phyloP scores from a whole-genome alignment of 495 filamentous ascomycete genomes.

The Penicillium diatomitis region DNA sequence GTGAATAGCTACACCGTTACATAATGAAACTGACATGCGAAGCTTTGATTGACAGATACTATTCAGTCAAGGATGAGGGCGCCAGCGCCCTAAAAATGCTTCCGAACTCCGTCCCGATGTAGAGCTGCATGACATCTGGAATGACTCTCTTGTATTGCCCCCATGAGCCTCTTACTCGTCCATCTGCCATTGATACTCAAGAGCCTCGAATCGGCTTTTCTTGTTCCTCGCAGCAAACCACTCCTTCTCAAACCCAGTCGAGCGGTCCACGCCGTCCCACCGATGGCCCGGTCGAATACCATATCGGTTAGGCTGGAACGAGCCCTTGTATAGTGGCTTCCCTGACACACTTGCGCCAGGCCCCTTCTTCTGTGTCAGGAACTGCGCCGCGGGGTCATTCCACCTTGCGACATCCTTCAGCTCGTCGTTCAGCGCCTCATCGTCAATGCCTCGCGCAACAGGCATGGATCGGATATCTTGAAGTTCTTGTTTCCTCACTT shows the following conservation, averaged over 20 bases:
- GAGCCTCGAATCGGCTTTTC: slow-evolving; percentile 57
- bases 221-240: slow-evolving; percentile 81
- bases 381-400: slow-evolving; percentile 88
- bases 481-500: slow-evolving; percentile 50
- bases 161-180: slow-evolving; percentile 49
- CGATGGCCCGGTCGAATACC: slow-evolving; percentile 83
- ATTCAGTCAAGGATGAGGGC: slow-evolving; percentile 1
- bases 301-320: slow-evolving; percentile 84
- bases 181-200: slow-evolving; percentile 95
- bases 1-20: too few species aligned
- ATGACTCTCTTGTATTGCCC: too few species aligned
- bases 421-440: slow-evolving; percentile 75
- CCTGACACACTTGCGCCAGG: slow-evolving; percentile 42
- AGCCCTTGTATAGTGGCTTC: slow-evolving; percentile 69
- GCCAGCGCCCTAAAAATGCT: slow-evolving; percentile 13
- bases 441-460: slow-evolving; percentile 70
- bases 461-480: slow-evolving; percentile 73
- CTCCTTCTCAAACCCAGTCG: slow-evolving; percentile 91
- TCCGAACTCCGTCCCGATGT: slow-evolving; percentile 1
- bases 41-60: too few species aligned
- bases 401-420: slow-evolving; percentile 65
- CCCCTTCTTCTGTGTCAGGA: slow-evolving; percentile 50
- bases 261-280: slow-evolving; percentile 96
- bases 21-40: too few species aligned
- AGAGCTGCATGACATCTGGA: not conserved